Percentiles rank a stretch among this genome's conserved stretches.
These are phyloP conservation scores for Cercospora zeae-maydis DNA, from an alignment of 2,329 filamentous ascomycete genomes.

Conservation along the genomic window DNA sequence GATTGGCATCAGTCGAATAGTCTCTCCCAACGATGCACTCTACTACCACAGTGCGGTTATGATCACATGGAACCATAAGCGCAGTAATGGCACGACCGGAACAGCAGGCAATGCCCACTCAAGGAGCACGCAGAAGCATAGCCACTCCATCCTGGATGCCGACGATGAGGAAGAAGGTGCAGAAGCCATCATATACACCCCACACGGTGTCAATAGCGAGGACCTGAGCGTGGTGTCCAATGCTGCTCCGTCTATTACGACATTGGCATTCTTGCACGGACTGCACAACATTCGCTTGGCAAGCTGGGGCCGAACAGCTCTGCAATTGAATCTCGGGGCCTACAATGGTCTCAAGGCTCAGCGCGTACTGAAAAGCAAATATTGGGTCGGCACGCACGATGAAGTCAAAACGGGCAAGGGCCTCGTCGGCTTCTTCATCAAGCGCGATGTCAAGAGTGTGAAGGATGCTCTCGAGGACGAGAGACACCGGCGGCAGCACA, in stretches of 20 bases:
- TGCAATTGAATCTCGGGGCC: conserved; percentile 62
- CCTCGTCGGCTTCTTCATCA: conserved; percentile 51
- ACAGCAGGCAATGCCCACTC: conserved; percentile 14
- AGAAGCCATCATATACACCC: conserved; percentile 61
- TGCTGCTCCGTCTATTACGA: conserved; percentile 48
- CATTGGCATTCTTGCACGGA: conserved; percentile 61
- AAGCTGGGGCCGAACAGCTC: conserved; percentile 33
- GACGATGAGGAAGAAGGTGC: conserved; percentile 37
- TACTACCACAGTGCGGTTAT: conserved; percentile 62
- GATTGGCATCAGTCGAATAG: conserved; percentile 59
- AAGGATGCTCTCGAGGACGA: conserved; percentile 50
- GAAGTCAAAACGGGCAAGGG: conserved; percentile 60
- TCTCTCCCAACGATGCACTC: conserved; percentile 53
- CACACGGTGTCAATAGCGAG: conserved; percentile 55
- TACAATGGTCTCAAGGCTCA: conserved; percentile 59
- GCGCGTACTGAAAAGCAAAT: conserved; percentile 51
- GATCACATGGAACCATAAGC: conserved; percentile 49
- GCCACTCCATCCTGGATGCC: conserved; percentile 15
- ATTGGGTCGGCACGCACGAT: conserved; percentile 65
- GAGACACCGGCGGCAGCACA: conserved; percentile 36
- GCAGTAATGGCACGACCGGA: conserved; percentile 14
- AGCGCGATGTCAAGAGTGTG: conserved; percentile 42
- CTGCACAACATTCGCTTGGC: conserved; percentile 58
- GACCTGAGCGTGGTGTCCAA: conserved; percentile 44
- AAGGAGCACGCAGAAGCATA: conserved; percentile 22